Base-by-base conservation (phyloP, 805 yeast species). In the Wickerhamomyces chambardii region DNA sequence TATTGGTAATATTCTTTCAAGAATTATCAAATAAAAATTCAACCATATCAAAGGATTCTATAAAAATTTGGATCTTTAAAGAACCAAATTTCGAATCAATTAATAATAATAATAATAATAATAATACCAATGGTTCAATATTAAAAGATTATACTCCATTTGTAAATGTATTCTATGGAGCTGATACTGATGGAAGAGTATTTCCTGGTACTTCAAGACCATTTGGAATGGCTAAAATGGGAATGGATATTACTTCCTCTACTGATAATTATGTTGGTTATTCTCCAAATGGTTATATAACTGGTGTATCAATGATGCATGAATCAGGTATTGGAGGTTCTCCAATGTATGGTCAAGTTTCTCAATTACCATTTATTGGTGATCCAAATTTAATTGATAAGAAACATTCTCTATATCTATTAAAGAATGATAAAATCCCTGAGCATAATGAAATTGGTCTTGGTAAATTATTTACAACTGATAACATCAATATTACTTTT, bases 251-350 rank as follows among this genome's bases (percentile, higher is more conserved):
- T 10, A 32, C 47, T 18, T 47, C 41, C 18, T 28, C 48, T 12
- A 29, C 40, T 7, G 56, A 58, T 37, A 54, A 60, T 12, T 58
- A 54, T 34, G 48, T 62, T 12, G 66, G 65, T 5, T 61, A 52
- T 40, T 53, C 57, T 2, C 47, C 51, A 1, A 53, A 49, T 32
- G 63, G 61, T 8, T 32, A 41, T 6, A 42, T 61, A n/a, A 39
- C 46, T 25, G 64, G 59, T 7, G 44, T 61, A 27, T 56, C 63
- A 1, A 51, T 59, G 58, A 50, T 61, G 57, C 66, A 61, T 40
- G 64, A 58, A 31, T 48, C 56, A 4, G 66, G 66, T 6, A 59
- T 62, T 4, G 66, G 64, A 14, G 64, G 64, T 4, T 54, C 63
- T 7, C 63, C 64, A 2, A 51, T 55, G 28, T 58, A 58, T 33